Evolutionary conservation across 805 yeast genomes (phyloP).

Genomic region (Suhomyces sp.): DNA sequence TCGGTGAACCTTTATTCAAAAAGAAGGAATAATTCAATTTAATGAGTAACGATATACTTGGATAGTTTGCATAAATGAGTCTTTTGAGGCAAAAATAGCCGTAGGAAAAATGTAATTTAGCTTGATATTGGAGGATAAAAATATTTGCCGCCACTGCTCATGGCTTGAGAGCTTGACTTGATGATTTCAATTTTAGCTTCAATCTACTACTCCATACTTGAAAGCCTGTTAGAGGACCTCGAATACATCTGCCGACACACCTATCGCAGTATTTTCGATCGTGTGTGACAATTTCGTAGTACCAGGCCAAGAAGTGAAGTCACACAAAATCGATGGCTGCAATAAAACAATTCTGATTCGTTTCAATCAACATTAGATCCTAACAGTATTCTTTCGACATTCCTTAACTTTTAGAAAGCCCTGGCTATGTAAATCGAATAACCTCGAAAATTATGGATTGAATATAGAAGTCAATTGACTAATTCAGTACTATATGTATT

Average conservation of each 20-base stretch:
- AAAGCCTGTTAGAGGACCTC: too few species aligned
- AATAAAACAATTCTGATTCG: neutral
- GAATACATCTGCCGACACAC: too few species aligned
- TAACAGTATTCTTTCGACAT: neutral
- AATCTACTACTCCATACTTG: too few species aligned
- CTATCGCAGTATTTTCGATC: too few species aligned
- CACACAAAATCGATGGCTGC: neutral
- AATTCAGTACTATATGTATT: neutral
- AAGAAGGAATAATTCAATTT: slow-evolving; percentile 41
- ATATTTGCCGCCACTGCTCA: neutral
- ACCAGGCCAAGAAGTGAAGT: neutral
- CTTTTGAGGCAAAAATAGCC: neutral
- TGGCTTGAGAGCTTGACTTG: neutral
- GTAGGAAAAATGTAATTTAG: neutral
- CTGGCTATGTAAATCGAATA: neutral
- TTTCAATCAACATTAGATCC: too few species aligned
- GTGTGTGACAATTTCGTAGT: neutral
- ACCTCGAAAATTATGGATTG: neutral
- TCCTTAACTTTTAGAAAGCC: too few species aligned
- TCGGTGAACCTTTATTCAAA: slow-evolving; percentile 80
- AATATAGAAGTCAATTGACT: neutral
- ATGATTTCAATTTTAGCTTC: neutral
- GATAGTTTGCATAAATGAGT: neutral
- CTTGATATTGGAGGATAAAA: neutral
- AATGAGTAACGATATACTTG: slow-evolving; percentile 1